phyloP scores from a whole-genome alignment of 768 basidiomycete species.

The Antrodiella citrinella region DNA sequence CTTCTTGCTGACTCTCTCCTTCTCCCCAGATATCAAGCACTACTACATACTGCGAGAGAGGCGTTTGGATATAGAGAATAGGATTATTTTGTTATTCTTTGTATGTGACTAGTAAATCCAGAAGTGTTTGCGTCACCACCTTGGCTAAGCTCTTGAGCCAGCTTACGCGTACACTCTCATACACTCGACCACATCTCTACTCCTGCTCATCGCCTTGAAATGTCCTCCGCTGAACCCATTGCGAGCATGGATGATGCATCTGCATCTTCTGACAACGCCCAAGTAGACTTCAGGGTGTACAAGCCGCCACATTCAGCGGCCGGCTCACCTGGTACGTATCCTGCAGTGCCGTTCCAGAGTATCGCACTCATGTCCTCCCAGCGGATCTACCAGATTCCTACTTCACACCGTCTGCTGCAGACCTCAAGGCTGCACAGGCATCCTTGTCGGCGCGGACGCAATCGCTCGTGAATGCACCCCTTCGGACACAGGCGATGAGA shows the following conservation, averaged over 20 bases:
- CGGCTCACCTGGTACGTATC: neutral
- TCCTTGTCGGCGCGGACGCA: slow-evolving; percentile 53
- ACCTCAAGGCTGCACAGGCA: slow-evolving; percentile 61
- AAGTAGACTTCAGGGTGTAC: slow-evolving; percentile 14
- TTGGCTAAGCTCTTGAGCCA: slow-evolving; percentile 15
- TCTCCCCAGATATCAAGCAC: too few species aligned
- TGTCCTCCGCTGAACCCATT: neutral
- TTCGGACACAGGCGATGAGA: slow-evolving; percentile 54
- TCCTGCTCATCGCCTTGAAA: slow-evolving; percentile 1
- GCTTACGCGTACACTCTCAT: too few species aligned
- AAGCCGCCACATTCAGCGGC: slow-evolving; percentile 10
- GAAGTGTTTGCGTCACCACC: slow-evolving; percentile 4
- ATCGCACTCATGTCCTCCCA: slow-evolving; percentile 15
- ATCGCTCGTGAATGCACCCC: slow-evolving; percentile 59
- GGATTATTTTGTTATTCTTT: neutral
- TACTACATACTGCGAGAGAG: too few species aligned
- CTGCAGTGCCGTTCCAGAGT: neutral
- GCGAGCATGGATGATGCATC: neutral
- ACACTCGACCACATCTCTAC: too few species aligned
- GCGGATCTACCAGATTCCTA: slow-evolving; percentile 62
- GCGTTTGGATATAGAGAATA: neutral
- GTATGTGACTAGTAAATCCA: slow-evolving; percentile 12
- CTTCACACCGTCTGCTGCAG: slow-evolving; percentile 63
- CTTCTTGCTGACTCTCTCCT: slow-evolving; percentile 2
- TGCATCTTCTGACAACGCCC: neutral